These are phyloP conservation scores for Starmera quercuum DNA, from an alignment of 805 yeast genomes.

Conservation along the genomic window DNA sequence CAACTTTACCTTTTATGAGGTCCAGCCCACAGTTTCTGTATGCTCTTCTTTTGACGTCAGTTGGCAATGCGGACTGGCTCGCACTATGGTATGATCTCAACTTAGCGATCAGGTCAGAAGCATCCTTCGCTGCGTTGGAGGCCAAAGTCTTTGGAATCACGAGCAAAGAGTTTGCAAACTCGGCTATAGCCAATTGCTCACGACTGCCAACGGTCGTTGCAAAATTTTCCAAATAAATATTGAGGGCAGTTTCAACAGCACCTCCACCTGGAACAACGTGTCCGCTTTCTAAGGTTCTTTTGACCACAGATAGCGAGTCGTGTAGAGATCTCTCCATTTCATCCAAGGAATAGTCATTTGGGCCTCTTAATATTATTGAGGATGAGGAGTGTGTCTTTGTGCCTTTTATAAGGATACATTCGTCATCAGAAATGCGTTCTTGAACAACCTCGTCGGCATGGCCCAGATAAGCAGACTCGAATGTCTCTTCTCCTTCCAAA, in stretches of 20 bases:
- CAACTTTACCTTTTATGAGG: constrained; percentile 83
- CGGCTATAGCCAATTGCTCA: constrained; percentile 97
- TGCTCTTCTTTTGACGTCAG: constrained; percentile 77
- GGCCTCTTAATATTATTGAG: constrained; percentile 89
- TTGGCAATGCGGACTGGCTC: constrained; percentile 74
- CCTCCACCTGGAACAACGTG: constrained; percentile 98
- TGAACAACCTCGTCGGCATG: constrained; percentile 89
- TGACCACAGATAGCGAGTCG: constrained; percentile 90
- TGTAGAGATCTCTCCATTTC: constrained; percentile 98
- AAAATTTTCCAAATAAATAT: constrained; percentile 90
- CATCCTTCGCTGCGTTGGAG: constrained; percentile 95
- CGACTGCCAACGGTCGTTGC: constrained; percentile 97
- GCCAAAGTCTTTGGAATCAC: constrained; percentile 96
- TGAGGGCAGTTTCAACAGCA: constrained; percentile 94
- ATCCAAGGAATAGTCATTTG: constrained; percentile 90
- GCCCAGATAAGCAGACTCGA: constrained; percentile 75
- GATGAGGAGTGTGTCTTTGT: constrained; percentile 91
- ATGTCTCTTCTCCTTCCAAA: constrained; percentile 86
- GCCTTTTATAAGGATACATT: constrained; percentile 89
- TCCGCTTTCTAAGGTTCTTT: constrained; percentile 92
- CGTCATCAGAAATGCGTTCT: constrained; percentile 88
- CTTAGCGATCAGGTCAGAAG: constrained; percentile 90
- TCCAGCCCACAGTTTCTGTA: constrained; percentile 93
- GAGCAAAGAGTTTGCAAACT: constrained; percentile 84
- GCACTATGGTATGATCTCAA: constrained; percentile 95